Percentiles rank a stretch among this genome's conserved stretches.
Conservation (phyloP, 225 moss, liverwort and hornwort species). For the Thuidium tamariscinum region DNA sequence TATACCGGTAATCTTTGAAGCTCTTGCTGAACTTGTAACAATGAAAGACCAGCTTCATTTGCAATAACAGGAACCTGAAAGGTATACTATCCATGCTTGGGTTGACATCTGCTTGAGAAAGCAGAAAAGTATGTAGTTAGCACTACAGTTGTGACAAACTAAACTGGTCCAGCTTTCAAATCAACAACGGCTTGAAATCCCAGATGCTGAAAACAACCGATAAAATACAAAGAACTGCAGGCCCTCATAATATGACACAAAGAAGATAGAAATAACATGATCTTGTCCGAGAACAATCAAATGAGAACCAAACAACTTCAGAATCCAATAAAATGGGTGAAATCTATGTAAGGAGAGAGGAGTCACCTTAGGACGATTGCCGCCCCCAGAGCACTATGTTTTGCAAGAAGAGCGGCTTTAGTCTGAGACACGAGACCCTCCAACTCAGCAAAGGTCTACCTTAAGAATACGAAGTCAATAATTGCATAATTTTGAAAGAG, state of each 20-base stretch:
- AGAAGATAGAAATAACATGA: not conserved
- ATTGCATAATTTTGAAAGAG: not conserved
- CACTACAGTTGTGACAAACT: not conserved
- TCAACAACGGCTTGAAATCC: not conserved
- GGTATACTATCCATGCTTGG: slow-evolving; percentile 60
- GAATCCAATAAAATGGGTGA: not conserved
- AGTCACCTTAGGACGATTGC: slow-evolving; percentile 50
- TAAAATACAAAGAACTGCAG: not conserved
- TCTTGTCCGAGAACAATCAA: not conserved
- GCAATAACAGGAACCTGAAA: slow-evolving; percentile 61
- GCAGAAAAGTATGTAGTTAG: not conserved
- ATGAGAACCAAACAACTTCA: not conserved
- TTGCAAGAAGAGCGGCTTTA: slow-evolving; percentile 46
- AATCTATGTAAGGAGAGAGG: not conserved
- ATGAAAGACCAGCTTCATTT: slow-evolving; percentile 42
- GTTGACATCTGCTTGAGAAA: slow-evolving; percentile 45
- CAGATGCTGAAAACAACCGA: not conserved
- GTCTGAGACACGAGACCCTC: slow-evolving; percentile 24
- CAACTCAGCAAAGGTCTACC: not conserved
- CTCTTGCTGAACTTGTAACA: slow-evolving; percentile 63
- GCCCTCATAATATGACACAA: not conserved
- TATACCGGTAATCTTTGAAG: slow-evolving; percentile 82
- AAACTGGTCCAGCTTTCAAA: not conserved
- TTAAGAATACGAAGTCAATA: not conserved
- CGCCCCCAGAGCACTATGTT: slow-evolving; percentile 49